phyloP scores from a whole-genome alignment of 2,329 filamentous ascomycete genomes.

The Alternaria gansuensis region DNA sequence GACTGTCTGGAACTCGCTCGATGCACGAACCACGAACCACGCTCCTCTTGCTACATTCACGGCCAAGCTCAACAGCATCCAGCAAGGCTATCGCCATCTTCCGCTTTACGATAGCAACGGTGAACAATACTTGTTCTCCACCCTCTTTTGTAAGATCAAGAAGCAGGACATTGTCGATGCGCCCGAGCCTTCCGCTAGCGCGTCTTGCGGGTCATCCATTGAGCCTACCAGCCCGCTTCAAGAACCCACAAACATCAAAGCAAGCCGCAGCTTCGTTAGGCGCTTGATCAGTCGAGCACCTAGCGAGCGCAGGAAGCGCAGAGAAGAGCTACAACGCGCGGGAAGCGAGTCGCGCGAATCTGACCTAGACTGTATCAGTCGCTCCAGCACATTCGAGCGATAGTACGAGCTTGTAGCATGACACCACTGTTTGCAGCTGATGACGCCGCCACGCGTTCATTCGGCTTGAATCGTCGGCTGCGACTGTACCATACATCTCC shows the following conservation, averaged over 20 bases:
- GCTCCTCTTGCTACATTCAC: slow-evolving; percentile 86
- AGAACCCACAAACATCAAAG: slow-evolving; percentile 45
- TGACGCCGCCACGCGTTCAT: slow-evolving; percentile 35
- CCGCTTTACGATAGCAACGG: slow-evolving; percentile 88
- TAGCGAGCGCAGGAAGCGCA: slow-evolving; percentile 54
- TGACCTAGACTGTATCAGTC: slow-evolving; percentile 45
- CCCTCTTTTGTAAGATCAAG: slow-evolving; percentile 87
- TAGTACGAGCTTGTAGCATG: slow-evolving; percentile 30
- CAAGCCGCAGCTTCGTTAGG: slow-evolving; percentile 51
- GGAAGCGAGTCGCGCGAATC: slow-evolving; percentile 47
- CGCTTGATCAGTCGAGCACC: slow-evolving; percentile 56
- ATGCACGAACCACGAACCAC: slow-evolving; percentile 73
- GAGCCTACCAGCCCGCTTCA: slow-evolving; percentile 42
- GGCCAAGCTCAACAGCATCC: slow-evolving; percentile 87
- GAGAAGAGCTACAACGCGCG: slow-evolving; percentile 39
- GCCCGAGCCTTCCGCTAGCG: slow-evolving; percentile 32
- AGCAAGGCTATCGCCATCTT: slow-evolving; percentile 90
- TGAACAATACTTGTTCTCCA: slow-evolving; percentile 93
- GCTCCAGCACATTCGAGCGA: slow-evolving; percentile 51
- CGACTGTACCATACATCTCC: slow-evolving; percentile 32
- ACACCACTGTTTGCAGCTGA: slow-evolving; percentile 32
- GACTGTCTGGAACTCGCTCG: slow-evolving; percentile 86
- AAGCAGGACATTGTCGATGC: slow-evolving; percentile 64
- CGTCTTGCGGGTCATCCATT: slow-evolving; percentile 39
- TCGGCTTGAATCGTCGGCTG: slow-evolving; percentile 21